A percentile compares a stretch with the other conserved stretches of the same genome.
Evolutionary conservation across 495 filamentous ascomycete species (phyloP).

Genomic region (Talaromyces wortmannii): DNA sequence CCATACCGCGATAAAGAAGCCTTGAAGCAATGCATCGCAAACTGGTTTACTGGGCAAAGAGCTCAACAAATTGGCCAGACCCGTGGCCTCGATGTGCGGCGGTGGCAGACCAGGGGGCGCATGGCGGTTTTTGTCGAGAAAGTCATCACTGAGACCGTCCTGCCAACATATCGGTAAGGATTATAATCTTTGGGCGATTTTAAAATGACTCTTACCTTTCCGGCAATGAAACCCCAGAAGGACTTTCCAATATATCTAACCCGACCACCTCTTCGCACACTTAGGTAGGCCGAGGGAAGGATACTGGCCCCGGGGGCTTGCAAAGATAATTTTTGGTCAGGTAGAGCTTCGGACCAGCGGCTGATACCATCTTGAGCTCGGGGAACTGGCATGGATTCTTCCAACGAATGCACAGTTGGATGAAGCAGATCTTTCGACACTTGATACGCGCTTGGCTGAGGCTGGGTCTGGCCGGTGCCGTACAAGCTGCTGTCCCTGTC

Average conservation of each 20-base stretch:
- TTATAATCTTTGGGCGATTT: not conserved
- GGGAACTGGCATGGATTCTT: not conserved
- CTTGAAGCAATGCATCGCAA: constrained; percentile 4
- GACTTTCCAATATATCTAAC: constrained; percentile 1
- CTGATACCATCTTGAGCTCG: not conserved
- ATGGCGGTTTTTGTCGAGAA: constrained; percentile 9
- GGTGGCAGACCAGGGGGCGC: constrained; percentile 4
- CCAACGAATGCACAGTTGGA: not conserved
- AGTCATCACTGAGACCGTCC: constrained; percentile 9
- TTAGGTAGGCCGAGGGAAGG: not conserved
- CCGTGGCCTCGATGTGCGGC: not conserved
- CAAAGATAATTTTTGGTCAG: not conserved
- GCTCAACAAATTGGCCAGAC: not conserved
- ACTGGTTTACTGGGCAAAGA: constrained; percentile 4
- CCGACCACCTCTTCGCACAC: not conserved
- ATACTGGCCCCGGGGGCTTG: not conserved
- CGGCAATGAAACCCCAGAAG: not conserved
- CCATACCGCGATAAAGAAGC: constrained; percentile 8
- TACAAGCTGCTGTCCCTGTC: not conserved
- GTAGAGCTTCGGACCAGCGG: not conserved
- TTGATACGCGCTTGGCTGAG: not conserved
- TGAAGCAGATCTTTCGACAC: not conserved
- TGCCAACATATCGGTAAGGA: not conserved
- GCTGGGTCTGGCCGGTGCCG: not conserved
- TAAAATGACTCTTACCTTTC: not conserved